A percentile compares a stretch with the other conserved stretches of the same genome.
Conservation (phyloP, 306 rosid genomes). For the Vigna radiata region DNA sequence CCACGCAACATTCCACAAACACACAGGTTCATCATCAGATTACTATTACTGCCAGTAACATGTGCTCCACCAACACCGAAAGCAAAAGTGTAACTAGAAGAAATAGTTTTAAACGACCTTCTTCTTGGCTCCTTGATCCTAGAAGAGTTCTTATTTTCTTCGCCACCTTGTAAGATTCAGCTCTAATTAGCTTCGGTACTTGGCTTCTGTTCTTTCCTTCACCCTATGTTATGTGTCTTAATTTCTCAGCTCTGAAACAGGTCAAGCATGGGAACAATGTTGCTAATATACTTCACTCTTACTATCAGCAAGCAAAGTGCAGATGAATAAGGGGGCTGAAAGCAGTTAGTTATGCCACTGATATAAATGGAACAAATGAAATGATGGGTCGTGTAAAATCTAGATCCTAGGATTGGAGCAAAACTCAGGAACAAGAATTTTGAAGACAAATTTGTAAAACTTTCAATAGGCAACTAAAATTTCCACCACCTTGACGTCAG, state of each 20-base stretch:
- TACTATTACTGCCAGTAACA: slow-evolving; percentile 62
- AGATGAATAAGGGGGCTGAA: slow-evolving; percentile 58
- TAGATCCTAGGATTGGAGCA: slow-evolving; percentile 24
- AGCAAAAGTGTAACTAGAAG: slow-evolving; percentile 61
- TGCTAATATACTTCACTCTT: slow-evolving; percentile 85
- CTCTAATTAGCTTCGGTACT: slow-evolving; percentile 4
- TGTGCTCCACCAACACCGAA: slow-evolving; percentile 49
- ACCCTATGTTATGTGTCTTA: not conserved
- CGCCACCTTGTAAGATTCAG: slow-evolving; percentile 81
- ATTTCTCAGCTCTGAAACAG: slow-evolving; percentile 51
- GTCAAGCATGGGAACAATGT: slow-evolving; percentile 89
- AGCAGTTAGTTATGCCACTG: slow-evolving; percentile 41
- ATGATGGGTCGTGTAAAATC: slow-evolving; percentile 9
- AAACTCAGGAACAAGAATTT: slow-evolving; percentile 5
- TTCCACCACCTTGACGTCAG: slow-evolving; percentile 45
- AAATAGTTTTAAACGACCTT: slow-evolving; percentile 73
- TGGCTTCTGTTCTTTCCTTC: not conserved
- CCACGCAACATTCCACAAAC: slow-evolving; percentile 58
- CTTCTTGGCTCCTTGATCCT: slow-evolving; percentile 79
- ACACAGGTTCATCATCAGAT: slow-evolving; percentile 85
- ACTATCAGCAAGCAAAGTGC: slow-evolving; percentile 60
- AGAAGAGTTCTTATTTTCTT: slow-evolving; percentile 81
- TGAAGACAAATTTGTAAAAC: slow-evolving; percentile 25
- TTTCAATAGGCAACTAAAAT: slow-evolving; percentile 13
- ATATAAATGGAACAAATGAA: slow-evolving; percentile 14